Evolutionary conservation across 257 asterid species (phyloP), one percentile per base, ranked within the genome.

Genomic region (Ajuga chamaepitys): DNA sequence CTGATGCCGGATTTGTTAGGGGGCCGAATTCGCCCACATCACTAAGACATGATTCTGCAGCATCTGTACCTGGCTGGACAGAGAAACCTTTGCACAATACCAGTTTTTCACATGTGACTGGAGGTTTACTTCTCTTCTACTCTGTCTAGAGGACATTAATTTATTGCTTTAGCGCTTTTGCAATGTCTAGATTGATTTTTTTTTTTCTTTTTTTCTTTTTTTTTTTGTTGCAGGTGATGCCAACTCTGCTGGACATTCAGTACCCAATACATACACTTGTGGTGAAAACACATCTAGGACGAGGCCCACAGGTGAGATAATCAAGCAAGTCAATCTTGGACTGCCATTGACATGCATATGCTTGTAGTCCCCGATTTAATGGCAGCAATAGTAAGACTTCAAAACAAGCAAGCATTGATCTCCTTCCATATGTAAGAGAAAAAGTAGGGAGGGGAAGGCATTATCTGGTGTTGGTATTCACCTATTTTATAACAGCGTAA

Each of bases 281-380:
- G 75, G 78, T 62, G 91, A 81, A 52, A 81, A 83, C 82, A 75
- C 84, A 53, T 82, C 85, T 64, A 83, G 90, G 70, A 77, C 86
- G 26, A 67, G 80, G 63, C 76, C 82, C 41, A 62, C 84, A 28
- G 95, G 81, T 83, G 80, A 73, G 73, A 70, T 71, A 67, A 64
- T 53, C 34, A 57, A 75, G 50, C 77, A 66, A 67, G 67, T 21
- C 62, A 61, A 74, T 58, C 64, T 58, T 57, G 70, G 72, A 64
- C 59, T 77, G 70, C 68, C 50, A 18, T 13, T 59, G 63, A 74
- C 68, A 67, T 80, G 55, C 20, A 47, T 42, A 9, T 68, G 59
- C 51, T 52, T 55, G 52, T 24, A 62, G 40, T 42, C 32, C 21
- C 9, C 56, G 16, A 47, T 52, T 42, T 64, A 3, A 51, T 9